phyloP scores from a whole-genome alignment of 2,329 filamentous ascomycete genomes.

The Ophiostoma australiae region DNA sequence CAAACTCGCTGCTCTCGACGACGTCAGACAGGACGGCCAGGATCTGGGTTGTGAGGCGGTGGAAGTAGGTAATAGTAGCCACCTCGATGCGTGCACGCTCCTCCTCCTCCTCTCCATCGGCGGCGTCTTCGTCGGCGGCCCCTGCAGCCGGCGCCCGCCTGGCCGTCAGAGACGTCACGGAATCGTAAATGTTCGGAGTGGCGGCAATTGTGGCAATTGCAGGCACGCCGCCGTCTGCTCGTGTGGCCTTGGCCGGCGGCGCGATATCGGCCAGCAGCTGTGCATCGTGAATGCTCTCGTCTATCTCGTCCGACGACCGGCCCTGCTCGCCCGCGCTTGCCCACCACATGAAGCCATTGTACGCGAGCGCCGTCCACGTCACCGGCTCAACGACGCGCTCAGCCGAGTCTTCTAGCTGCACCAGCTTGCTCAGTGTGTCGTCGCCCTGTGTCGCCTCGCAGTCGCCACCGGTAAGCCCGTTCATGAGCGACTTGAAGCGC shows the following conservation, averaged over 20 bases:
- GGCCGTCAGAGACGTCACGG: neutral
- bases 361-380: conserved; percentile 70
- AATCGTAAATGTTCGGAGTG: neutral
- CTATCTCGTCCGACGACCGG: conserved; percentile 52
- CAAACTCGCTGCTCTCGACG: conserved; percentile 47
- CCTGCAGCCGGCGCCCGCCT: neutral
- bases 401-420: conserved; percentile 38
- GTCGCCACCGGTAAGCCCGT: conserved; percentile 52
- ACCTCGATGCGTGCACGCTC: conserved; percentile 56
- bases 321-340: conserved; percentile 72
- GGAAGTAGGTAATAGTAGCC: conserved; percentile 74
- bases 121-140: too few species aligned
- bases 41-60: conserved; percentile 65
- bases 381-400: conserved; percentile 58
- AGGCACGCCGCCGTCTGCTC: neutral
- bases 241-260: conserved; percentile 29
- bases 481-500: conserved; percentile 66
- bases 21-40: conserved; percentile 59
- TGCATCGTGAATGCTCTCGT: conserved; percentile 52
- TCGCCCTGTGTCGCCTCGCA: neutral
- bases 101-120: conserved; percentile 35
- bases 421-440: conserved; percentile 18
- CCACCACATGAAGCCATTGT: conserved; percentile 86
- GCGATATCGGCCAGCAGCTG: conserved; percentile 52
- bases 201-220: neutral